Evolutionary conservation across 1,284 basidiomycete species (phyloP).

Genomic region (Trametes versicolor): DNA sequence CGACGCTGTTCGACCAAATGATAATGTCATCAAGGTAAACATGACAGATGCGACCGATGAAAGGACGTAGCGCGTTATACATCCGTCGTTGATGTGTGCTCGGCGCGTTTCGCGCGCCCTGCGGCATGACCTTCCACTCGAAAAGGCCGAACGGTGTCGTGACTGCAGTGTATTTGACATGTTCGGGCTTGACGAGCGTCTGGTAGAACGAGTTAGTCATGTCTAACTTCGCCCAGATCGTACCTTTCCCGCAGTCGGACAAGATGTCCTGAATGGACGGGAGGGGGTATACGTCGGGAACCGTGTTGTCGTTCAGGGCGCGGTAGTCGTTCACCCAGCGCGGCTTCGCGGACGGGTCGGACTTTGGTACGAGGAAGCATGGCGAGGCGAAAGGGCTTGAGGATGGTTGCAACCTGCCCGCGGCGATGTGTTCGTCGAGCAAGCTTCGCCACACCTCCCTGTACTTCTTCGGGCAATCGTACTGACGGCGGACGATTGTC

Average conservation of each 20-base stretch:
- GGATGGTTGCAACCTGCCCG: not conserved
- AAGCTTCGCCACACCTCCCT: not conserved
- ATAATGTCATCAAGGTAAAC: slow-evolving; percentile 1
- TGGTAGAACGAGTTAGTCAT: not conserved
- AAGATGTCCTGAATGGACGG: not conserved
- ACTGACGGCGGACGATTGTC: not conserved
- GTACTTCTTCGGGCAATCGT: not conserved
- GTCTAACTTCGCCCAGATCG: not conserved
- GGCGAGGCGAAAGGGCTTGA: not conserved
- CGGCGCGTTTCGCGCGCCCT: not conserved
- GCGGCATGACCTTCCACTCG: not conserved
- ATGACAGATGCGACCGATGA: not conserved
- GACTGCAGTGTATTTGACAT: not conserved
- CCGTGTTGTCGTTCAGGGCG: not conserved
- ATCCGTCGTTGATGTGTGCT: not conserved
- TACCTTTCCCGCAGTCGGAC: not conserved
- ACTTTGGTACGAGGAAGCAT: not conserved
- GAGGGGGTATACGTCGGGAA: not conserved
- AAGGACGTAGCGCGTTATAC: not conserved
- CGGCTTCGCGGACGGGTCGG: not conserved
- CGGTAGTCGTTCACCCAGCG: slow-evolving; percentile 2
- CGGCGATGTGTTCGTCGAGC: not conserved
- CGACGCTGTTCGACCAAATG: not conserved
- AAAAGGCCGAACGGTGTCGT: not conserved
- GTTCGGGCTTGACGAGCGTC: not conserved